Evolutionary conservation across 345 rosid species (phyloP), one percentile per base, ranked within the genome.

Genomic region (Dipteronia dyeriana): DNA sequence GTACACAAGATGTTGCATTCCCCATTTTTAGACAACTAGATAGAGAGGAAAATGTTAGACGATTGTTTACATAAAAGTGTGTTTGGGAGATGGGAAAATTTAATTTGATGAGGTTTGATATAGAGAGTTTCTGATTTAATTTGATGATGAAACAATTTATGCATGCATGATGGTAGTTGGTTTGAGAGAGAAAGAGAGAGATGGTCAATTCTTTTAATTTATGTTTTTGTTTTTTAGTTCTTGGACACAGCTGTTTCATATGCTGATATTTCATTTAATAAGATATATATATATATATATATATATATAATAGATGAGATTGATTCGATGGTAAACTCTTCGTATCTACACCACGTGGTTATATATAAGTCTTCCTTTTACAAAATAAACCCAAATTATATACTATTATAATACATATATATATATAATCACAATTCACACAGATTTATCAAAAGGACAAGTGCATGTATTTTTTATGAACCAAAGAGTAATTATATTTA

Each of bases 1-100:
- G 90, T 51, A 88, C 79, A 73, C 91, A 90, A 43, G 89, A 88
- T 62, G 86, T 6, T 64, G 83, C 80, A 19, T 88, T 90, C n/a
- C 93, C 91, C 93, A 90, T 88, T 17, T 17, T 66, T 19, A 23
- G 53, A 63, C 29, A 53, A 11, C 13, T 22, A 41, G 14, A 9
- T 22, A 41, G 10, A 17, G 56, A 47, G 26, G 14, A 38, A 2
- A 16, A 59, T 41, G n/a, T 68, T 17, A 45, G 49, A 45, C 31
- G 64, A 12, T n/a, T 13, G 20, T 51, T 20, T 22, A 10, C 66
- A 39, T 22, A 38, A 11, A 26, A 56, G 17, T 53, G 53, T 26
- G 65, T 41, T n/a, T 29, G 25, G 65, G 41, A 39, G 71, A 20
- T 59, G 10, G 13, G 39, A 53, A 53, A 53, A 53, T 14, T 53